These are phyloP conservation scores for Mycena rebaudengoi DNA, from an alignment of 768 basidiomycete species.

Conservation along the genomic window DNA sequence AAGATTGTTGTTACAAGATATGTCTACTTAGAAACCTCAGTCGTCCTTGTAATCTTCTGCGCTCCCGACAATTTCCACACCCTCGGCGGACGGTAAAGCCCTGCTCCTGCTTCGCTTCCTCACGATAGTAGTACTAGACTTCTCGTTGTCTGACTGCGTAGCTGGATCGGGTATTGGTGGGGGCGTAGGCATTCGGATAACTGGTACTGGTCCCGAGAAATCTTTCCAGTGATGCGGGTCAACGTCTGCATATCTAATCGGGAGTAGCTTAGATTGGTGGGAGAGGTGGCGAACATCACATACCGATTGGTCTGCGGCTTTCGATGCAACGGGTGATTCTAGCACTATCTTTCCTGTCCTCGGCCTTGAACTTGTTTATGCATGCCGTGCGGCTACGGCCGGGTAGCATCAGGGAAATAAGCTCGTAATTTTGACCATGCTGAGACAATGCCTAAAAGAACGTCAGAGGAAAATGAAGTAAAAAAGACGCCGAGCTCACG, in stretches of 20 bases:
- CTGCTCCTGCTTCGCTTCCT: slow-evolving; percentile 37
- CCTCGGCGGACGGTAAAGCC: slow-evolving; percentile 26
- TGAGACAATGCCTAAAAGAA: slow-evolving; percentile 80
- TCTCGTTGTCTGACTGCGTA: slow-evolving; percentile 8
- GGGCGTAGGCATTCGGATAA: slow-evolving; percentile 58
- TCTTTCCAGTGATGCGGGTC: slow-evolving; percentile 84
- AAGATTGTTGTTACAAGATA: too few relatives aligned
- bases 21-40: background rate
- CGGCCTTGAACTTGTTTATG: slow-evolving; percentile 92
- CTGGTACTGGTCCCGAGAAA: slow-evolving; percentile 82
- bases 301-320: slow-evolving; percentile 80
- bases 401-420: slow-evolving; percentile 87
- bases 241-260: slow-evolving; percentile 73
- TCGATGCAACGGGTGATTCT: slow-evolving; percentile 80
- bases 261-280: background rate
- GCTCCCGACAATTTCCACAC: slow-evolving; percentile 32
- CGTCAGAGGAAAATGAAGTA: slow-evolving; percentile 17
- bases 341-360: slow-evolving; percentile 83
- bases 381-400: slow-evolving; percentile 89
- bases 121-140: slow-evolving; percentile 3
- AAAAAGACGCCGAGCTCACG: slow-evolving; percentile 51
- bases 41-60: slow-evolving; percentile 24
- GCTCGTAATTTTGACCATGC: slow-evolving; percentile 92
- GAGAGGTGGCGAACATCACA: slow-evolving; percentile 32
- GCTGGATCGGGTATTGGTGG: slow-evolving; percentile 33